Evolutionary conservation across 73 alveolate genomes (phyloP).

Genomic region (Symbiodinium pilosum): DNA sequence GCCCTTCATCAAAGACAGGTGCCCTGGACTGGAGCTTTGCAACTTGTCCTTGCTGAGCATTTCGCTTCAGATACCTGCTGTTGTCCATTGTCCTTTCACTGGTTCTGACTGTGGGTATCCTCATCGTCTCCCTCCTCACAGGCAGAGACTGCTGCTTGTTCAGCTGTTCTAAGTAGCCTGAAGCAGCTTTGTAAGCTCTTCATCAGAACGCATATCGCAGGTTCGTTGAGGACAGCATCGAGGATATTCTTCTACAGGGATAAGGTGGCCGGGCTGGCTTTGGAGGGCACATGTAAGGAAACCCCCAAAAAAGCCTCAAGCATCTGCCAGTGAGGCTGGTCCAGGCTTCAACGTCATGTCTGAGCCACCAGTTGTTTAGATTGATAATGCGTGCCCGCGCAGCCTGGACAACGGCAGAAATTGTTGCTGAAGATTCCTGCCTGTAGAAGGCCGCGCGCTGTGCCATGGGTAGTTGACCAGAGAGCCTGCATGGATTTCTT

Average conservation of each 20-base stretch:
- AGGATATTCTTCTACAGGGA: conserved; percentile 17
- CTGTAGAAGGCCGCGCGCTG: no score
- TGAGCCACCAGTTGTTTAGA: no score
- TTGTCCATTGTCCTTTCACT: neutral
- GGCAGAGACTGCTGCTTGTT: neutral
- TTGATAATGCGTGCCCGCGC: no score
- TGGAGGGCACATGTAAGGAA: no score
- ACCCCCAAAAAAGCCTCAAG: no score
- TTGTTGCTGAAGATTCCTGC: no score
- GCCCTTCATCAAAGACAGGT: conserved; percentile 27
- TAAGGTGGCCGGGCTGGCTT: no score
- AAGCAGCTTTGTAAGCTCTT: neutral
- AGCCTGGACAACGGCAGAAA: no score
- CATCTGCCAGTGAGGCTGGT: no score
- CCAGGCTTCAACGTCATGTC: no score
- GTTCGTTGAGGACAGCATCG: conserved; percentile 1
- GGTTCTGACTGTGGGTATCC: neutral
- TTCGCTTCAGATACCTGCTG: neutral
- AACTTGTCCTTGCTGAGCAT: neutral
- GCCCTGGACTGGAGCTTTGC: neutral
- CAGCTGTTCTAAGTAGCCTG: neutral
- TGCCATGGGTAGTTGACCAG: no score
- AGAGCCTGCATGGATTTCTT: no score
- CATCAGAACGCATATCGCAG: neutral
- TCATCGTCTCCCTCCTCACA: neutral